Evolutionary conservation across 176 grass and related monocot species (phyloP), one percentile per base, ranked within the genome.

Genomic region (Avena insularis): DNA sequence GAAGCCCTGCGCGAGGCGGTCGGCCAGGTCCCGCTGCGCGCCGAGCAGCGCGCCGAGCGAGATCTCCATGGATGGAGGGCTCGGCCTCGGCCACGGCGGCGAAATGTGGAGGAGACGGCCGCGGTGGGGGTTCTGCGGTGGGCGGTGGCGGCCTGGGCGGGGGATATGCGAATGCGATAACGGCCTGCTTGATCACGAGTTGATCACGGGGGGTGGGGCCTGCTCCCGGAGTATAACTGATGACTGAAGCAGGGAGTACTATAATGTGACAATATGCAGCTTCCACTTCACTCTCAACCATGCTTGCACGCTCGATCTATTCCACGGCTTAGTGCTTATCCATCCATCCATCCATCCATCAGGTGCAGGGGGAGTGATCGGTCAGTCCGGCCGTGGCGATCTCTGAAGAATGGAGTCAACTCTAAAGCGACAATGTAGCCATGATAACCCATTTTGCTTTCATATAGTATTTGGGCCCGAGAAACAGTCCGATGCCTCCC

Each of bases 1-100:
- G 58, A 99, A 78, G 74, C 94, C 97, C 85, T 99, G 97, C 72
- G 89, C 82, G 40, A 98, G 89, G 82, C 94, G 94, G 91, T 93
- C 89, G 20, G 92, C 88, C 6, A 98, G 83, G 82, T 98, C 97
- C 57, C 97, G 97, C 92, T 96, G 97, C 82, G 93, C 88, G 82
- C 95, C 97, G 67, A 96, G 94, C 97, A 94, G 95, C 27, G 92
- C 89, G 82, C 96, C 97, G 60, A 98, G 62, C 20, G 97, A 92
- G 85, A 91, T 91, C 97, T 98, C 97, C 89, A 94, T 93, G 76
- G 84, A 76, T 11, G 29, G 35, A 17, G 35, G 49, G 40, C 40
- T 43, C 40, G 40, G 68, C 20, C 33, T 36, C 0, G 27, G 53
- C 0, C 15, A 0, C 53, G 55, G 48, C 60, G 70, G 31, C n/a